Base-by-base conservation (phyloP, 345 rosid species). In the Punica granatum region DNA sequence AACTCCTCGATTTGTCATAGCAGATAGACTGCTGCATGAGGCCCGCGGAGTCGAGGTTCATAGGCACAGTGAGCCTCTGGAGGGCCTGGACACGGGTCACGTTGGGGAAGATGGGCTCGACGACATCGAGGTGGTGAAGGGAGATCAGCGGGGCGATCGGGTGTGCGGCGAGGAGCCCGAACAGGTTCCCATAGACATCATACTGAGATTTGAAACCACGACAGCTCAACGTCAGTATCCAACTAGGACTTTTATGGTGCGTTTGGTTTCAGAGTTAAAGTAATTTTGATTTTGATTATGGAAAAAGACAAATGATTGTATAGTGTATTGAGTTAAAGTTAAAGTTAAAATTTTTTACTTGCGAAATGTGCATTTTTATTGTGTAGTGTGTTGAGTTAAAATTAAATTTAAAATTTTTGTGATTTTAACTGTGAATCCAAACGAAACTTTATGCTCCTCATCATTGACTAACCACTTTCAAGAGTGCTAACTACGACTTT, bases 1-100 rank as follows among this genome's bases (percentile, higher is more conserved):
- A 94, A 65, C 79, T 75, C 73, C 71, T 84, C 8, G 71, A 37
- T 72, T 82, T 88, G 69, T 94, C 88, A 39, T 91, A 94, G 82
- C 99, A 89, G 74, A 94, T 89, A 36, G 99, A 91, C 63, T 94
- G 99, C 8, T 94, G 99, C 86, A 94, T 84, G 65, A 94, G 72
- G 10, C 83, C 88, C 0, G 97, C 96, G 0, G 99, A 88, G 77
- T 94, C 99, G 12, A 94, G 82, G 64, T 77, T 82, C 81, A 77
- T 86, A 0, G 99, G 93, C 66, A 73, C 72, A 60, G 65, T 76
- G n/a, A 94, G 83, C 64, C 74, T 83, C 74, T 81, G 72, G 15
- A 94, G 89, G 66, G 99, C 90, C 15, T 84, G 65, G 46, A 84
- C 90, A 1, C 98, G 84, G 6, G 97, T 89, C 35, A 76, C 74